Evolutionary conservation across 179 eudicot species (phyloP), one percentile per base, ranked within the genome.

Genomic region (Beta macrorhiza): DNA sequence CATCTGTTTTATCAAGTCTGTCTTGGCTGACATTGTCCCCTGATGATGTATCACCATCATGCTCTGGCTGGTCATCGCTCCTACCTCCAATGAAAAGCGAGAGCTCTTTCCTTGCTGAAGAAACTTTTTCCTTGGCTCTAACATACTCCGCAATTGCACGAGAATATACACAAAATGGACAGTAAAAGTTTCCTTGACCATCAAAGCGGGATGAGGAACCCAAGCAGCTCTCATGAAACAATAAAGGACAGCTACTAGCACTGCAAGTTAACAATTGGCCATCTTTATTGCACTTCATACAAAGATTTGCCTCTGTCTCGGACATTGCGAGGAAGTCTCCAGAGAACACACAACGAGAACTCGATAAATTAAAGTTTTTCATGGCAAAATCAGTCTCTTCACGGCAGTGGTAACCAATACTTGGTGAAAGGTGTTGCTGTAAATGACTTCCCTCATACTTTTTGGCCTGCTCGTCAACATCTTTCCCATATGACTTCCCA

Each of bases 101-200:
- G 17, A 93, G 87, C 63, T 86, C 90, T 78, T 85, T 86, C 86
- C 90, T 89, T 7, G 88, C 82, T 76, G 74, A 37, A 67, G 86
- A 81, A 67, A 82, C 81, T 52, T 81, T 87, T 80, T 86, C 82
- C 89, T 91, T 93, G 78, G 84, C 85, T 83, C 80, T 82, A 37
- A 56, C 59, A 82, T 87, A 91, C 79, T 84, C 90, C 5, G 90
- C 83, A 57, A 86, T 81, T 76, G 97, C 92, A 72, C 77, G 86
- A 59, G 92, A 89, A 89, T 89, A 95, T 77, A 90, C 86, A 87
- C 97, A 93, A 76, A 92, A 90, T 29, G 97, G 98, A 84, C 98
- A 95, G 87, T 84, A 85, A 84, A 92, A 93, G 47, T 82, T 84
- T 37, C 88, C 93, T 37, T 52, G 76, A 68, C 76, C 84, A 85